Evolutionary conservation across 768 basidiomycete species (phyloP), one percentile per base, ranked within the genome.

Genomic region (Xerocomus brunneocitrinus): DNA sequence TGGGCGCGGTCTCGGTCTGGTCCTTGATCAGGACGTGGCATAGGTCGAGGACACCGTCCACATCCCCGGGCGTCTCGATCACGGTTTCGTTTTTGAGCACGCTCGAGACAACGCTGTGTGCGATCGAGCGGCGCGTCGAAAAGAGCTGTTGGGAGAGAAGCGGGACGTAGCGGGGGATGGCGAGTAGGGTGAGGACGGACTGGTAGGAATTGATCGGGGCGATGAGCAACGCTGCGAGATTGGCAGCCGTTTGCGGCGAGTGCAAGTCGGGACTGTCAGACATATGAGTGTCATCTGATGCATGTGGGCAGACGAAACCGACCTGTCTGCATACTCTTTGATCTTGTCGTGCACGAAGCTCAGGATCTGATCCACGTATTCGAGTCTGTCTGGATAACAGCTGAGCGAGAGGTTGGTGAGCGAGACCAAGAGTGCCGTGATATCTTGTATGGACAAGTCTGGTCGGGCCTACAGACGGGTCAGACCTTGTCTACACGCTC

Each of bases 11-110:
- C 61, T 89, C 88, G 1, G 80, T 76, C 63, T 89, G 85, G 62
- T 98, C 95, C 63, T 85, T 86, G 59, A 98, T 90, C 43, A 98
- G 75, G 1, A 98, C 94, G 62, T 91, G 86, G 65, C 94, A 97
- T 25, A 99, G 74, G 53, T 95, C 92, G 28, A 98, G 77, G 3
- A 98, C 88, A 8, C 95, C 95, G 55, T 91, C 82, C 6, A 98
- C 95, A 58, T 99, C 97, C 59, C 97, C 94, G 0, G 91, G 89
- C 0, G 85, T 82, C 67, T 98, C 95, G 55, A 98, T 87, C 30
- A 95, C 78, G 3, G 97, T 99, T 67, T 97, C 94, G 67, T 97
- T 98, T 77, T 97, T 97, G 46, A 99, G 79, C 0, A 98, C 89
- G 8, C 88, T 92, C 3, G 93, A 91, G 32, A 98, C 86, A 57